A percentile compares a stretch with the other conserved stretches of the same genome.
These are phyloP conservation scores for Xerocomus brunneocitrinus DNA, from an alignment of 768 basidiomycete species.

Conservation along the genomic window DNA sequence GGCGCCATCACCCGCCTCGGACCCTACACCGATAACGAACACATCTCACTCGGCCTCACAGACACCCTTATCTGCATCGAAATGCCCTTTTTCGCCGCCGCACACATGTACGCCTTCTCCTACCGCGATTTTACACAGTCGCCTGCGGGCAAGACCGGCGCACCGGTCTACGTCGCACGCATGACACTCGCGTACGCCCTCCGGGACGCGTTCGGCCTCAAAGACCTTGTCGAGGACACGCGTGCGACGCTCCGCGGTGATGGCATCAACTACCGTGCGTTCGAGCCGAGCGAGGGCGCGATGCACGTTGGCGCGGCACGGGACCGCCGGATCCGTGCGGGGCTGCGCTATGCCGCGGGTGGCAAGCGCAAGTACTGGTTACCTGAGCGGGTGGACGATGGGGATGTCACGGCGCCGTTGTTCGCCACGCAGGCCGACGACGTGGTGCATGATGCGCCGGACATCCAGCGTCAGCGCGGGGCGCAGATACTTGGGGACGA, in stretches of 20 bases:
- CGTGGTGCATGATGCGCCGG: conserved; percentile 61
- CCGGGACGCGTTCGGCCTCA: conserved; percentile 80
- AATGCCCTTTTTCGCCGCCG: conserved; percentile 95
- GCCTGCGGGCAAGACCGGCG: conserved; percentile 37
- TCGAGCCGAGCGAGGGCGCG: conserved; percentile 91
- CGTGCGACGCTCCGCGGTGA: conserved; percentile 78
- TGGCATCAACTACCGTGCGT: conserved; percentile 93
- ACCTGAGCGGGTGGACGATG: conserved; percentile 49
- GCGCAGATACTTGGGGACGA: conserved; percentile 20
- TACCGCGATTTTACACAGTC: conserved; percentile 71
- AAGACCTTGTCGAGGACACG: conserved; percentile 84
- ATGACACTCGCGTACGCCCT: conserved; percentile 87
- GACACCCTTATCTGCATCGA: conserved; percentile 93
- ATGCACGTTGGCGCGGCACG: conserved; percentile 88
- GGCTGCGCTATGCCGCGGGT: conserved; percentile 86
- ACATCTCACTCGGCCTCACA: conserved; percentile 85
- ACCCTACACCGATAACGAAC: conserved; percentile 81
- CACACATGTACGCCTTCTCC: conserved; percentile 93
- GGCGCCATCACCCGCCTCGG: conserved; percentile 74
- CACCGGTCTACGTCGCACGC: conserved; percentile 64
- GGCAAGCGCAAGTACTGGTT: conserved; percentile 96
- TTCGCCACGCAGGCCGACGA: conserved; percentile 57
- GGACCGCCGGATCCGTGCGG: conserved; percentile 84
- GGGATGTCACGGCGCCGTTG: conserved; percentile 73
- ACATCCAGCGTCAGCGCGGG: conserved; percentile 37